These are phyloP conservation scores for Cnidoscolus chayamansa DNA, from an alignment of 441 rosid species.

Conservation along the genomic window DNA sequence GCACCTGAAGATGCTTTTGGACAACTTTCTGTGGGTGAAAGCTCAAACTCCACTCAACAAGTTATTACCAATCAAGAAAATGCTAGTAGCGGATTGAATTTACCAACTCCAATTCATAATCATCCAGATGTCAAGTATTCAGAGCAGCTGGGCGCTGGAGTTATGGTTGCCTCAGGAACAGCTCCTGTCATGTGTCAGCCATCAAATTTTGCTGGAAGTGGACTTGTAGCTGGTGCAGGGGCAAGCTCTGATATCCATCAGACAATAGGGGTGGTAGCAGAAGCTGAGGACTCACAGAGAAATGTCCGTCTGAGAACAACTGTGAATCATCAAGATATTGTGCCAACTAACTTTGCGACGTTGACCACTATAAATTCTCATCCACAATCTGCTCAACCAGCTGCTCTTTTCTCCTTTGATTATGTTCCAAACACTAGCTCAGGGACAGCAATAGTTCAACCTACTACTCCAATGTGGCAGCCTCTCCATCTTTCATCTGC, in stretches of 20 bases:
- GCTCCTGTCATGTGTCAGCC: not conserved
- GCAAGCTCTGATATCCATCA: not conserved
- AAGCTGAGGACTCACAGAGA: conserved; percentile 23
- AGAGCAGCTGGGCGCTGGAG: not conserved
- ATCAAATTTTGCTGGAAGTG: not conserved
- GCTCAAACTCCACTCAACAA: conserved; percentile 22
- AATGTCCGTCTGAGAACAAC: conserved; percentile 29
- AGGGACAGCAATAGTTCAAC: not conserved
- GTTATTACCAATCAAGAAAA: conserved; percentile 4
- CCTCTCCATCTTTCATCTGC: not conserved
- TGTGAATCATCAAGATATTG: conserved; percentile 2
- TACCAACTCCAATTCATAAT: not conserved
- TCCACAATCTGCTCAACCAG: conserved; percentile 9
- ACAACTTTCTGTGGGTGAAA: conserved; percentile 7
- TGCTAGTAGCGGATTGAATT: conserved; percentile 9
- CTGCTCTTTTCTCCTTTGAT: not conserved
- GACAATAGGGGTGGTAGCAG: conserved; percentile 2
- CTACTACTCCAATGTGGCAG: not conserved
- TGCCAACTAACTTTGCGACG: not conserved
- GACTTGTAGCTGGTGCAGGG: not conserved
- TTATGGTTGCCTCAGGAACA: not conserved
- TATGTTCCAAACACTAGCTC: not conserved
- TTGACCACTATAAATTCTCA: conserved; percentile 2
- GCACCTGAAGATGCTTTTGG: conserved; percentile 21
- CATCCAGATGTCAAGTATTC: conserved; percentile 1